phyloP scores from a whole-genome alignment of 768 basidiomycete species.

The Psilocybe cubensis region DNA sequence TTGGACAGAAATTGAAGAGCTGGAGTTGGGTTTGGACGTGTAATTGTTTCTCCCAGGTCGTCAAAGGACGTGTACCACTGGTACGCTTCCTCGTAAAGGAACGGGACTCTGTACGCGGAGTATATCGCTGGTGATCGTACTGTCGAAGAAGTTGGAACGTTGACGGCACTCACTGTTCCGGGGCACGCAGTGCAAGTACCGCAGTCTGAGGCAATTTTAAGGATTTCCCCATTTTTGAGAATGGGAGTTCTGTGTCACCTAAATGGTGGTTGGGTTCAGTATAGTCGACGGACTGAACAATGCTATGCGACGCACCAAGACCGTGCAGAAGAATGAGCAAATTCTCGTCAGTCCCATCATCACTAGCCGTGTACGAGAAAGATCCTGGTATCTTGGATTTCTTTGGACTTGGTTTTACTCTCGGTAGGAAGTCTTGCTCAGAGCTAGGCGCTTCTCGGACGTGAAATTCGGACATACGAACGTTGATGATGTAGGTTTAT shows the following conservation, averaged over 20 bases:
- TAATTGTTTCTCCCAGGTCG: constrained; percentile 71
- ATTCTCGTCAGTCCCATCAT: constrained; percentile 88
- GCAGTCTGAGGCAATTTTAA: constrained; percentile 92
- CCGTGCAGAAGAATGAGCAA: constrained; percentile 85
- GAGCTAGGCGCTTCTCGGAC: constrained; percentile 30
- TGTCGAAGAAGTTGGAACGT: neutral
- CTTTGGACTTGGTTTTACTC: constrained; percentile 54
- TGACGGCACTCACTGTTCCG: constrained; percentile 63
- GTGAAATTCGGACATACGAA: constrained; percentile 34
- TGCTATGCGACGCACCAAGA: constrained; percentile 62
- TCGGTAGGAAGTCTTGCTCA: constrained; percentile 27
- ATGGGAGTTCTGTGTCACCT: constrained; percentile 86
- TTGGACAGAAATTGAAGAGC: constrained; percentile 60
- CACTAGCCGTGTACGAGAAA: constrained; percentile 72
- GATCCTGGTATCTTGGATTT: constrained; percentile 49
- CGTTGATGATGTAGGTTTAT: neutral
- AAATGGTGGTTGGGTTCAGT: neutral
- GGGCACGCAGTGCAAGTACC: constrained; percentile 77
- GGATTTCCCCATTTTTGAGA: constrained; percentile 70
- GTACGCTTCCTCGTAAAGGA: constrained; percentile 75
- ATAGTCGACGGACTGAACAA: neutral
- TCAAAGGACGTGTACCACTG: constrained; percentile 91
- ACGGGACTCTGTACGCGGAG: constrained; percentile 73
- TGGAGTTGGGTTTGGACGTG: constrained; percentile 71
- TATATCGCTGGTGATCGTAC: constrained; percentile 1